phyloP scores from a whole-genome alignment of 108 stramenopile species.

The Cyclostephanos invisitatus region DNA sequence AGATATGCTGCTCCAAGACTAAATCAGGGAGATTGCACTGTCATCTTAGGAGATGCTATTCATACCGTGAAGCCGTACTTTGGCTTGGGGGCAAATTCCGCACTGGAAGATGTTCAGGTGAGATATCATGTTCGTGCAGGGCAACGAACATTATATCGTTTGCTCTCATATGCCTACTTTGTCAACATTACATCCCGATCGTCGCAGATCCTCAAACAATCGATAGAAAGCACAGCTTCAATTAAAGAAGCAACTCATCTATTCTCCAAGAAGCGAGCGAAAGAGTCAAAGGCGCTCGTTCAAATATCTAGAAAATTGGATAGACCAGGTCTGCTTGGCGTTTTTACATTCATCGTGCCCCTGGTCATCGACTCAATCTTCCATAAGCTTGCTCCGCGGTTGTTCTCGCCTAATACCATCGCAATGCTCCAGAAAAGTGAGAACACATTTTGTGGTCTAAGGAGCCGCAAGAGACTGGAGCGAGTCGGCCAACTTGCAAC shows the following conservation, averaged over 20 bases:
- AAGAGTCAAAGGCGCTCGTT: conserved; percentile 82
- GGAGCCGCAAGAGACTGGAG: conserved; percentile 61
- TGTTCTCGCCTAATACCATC: conserved; percentile 86
- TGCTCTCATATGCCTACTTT: neutral
- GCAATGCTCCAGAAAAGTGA: conserved; percentile 81
- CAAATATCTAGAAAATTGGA: conserved; percentile 79
- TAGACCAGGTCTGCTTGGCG: conserved; percentile 77
- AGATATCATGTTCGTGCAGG: neutral
- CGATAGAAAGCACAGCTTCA: conserved; percentile 41
- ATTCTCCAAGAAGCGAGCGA: conserved; percentile 70
- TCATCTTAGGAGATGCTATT: conserved; percentile 85
- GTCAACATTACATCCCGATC: neutral
- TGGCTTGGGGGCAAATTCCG: conserved; percentile 90
- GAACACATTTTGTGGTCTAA: conserved; percentile 55
- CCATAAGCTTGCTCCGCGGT: conserved; percentile 59
- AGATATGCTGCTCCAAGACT: conserved; percentile 78
- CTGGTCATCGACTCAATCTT: conserved; percentile 88
- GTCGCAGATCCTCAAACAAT: conserved; percentile 35
- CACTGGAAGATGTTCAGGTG: conserved; percentile 85
- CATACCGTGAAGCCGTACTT: conserved; percentile 94
- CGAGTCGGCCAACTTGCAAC: conserved; percentile 56
- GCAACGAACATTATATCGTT: neutral
- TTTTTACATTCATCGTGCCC: conserved; percentile 82
- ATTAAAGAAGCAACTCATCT: conserved; percentile 52
- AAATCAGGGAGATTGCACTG: conserved; percentile 62